A percentile compares a stretch with the other conserved stretches of the same genome.
These are phyloP conservation scores for Yamagishiella unicocca DNA, from an alignment of 139 green algal species.

Conservation along the genomic window DNA sequence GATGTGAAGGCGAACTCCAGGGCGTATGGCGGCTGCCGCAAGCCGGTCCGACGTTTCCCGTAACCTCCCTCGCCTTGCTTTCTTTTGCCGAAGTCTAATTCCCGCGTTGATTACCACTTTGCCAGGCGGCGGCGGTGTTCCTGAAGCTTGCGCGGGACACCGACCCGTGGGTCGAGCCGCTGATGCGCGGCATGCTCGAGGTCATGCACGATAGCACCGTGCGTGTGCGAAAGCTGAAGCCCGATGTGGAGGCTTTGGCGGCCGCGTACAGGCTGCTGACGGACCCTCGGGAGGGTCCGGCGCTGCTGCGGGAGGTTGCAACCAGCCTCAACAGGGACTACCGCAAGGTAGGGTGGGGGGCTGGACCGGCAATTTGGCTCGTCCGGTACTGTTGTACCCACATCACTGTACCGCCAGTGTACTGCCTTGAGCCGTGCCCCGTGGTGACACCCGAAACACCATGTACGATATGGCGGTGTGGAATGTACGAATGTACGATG, in stretches of 20 bases:
- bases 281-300: not conserved
- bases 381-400: too few relatives aligned
- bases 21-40: too few relatives aligned
- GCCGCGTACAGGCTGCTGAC: slow-evolving; percentile 31
- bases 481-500: too few relatives aligned
- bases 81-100: too few relatives aligned
- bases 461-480: too few relatives aligned
- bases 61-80: not conserved
- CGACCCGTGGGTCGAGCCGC: slow-evolving; percentile 18
- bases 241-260: slow-evolving; percentile 28
- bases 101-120: not conserved
- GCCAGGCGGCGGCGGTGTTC: not conserved
- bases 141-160: not conserved
- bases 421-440: too few relatives aligned
- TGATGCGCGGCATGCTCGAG: slow-evolving; percentile 41
- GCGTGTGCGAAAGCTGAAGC: slow-evolving; percentile 9
- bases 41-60: too few relatives aligned
- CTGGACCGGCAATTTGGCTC: too few relatives aligned
- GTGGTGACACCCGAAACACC: too few relatives aligned
- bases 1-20: too few relatives aligned
- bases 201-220: slow-evolving; percentile 40
- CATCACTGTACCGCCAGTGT: too few relatives aligned
- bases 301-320: slow-evolving; percentile 39
- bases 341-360: not conserved
- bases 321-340: slow-evolving; percentile 30